phyloP scores from a whole-genome alignment of 2,329 filamentous ascomycete genomes.

The Penicillium sp. region DNA sequence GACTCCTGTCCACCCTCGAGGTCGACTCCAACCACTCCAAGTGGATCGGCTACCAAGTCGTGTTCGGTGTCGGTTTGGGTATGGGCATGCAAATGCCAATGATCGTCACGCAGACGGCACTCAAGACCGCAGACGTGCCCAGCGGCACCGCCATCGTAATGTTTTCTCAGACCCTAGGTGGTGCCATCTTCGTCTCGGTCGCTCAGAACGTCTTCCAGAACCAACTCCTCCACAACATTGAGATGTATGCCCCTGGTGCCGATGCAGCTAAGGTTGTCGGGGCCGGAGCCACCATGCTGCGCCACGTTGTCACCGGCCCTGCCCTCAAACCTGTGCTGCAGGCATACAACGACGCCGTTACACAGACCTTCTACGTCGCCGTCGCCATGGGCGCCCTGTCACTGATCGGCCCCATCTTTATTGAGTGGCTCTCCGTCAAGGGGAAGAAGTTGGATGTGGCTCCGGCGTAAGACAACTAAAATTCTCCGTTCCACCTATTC shows the following conservation, averaged over 20 bases:
- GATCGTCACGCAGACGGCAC: conserved; percentile 34
- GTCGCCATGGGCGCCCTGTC: conserved; percentile 37
- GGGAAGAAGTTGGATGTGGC: conserved; percentile 29
- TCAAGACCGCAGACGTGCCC: conserved; percentile 31
- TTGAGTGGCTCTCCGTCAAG: conserved; percentile 43
- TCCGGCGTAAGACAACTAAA: conserved; percentile 5
- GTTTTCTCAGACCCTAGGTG: conserved; percentile 38
- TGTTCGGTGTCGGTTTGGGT: conserved; percentile 36
- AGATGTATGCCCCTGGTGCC: conserved; percentile 21
- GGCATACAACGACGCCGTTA: conserved; percentile 38
- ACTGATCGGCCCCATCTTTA: conserved; percentile 31
- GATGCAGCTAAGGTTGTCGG: conserved; percentile 28
- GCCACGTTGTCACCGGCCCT: conserved; percentile 24
- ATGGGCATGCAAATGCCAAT: conserved; percentile 36
- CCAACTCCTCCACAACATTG: conserved; percentile 27
- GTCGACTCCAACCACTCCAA: conserved; percentile 27
- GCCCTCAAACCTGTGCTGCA: conserved; percentile 28
- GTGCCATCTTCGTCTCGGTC: conserved; percentile 37
- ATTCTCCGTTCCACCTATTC: conserved; percentile 1
- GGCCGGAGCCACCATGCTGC: conserved; percentile 39
- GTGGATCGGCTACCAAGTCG: conserved; percentile 41
- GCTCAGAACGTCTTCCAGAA: conserved; percentile 41
- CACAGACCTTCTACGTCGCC: conserved; percentile 38
- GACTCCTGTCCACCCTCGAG: conserved; percentile 35
- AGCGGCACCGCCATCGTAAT: conserved; percentile 35